Base-by-base conservation (phyloP, 441 rosid genomes). In the Mallotus japonicus region DNA sequence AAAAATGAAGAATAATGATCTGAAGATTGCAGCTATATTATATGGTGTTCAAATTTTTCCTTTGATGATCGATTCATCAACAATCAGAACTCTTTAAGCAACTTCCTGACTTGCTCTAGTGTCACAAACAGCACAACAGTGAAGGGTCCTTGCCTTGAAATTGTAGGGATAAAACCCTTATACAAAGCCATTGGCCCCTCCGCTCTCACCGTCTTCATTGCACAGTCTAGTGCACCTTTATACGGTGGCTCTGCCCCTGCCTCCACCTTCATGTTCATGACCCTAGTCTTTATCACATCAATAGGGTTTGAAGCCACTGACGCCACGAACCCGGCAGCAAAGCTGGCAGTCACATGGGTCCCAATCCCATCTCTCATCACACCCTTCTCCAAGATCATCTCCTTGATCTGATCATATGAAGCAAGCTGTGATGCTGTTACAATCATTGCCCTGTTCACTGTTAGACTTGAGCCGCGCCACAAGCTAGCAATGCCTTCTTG, bases 191-290 rank as follows among this genome's bases (percentile, higher is more conserved):
- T 75, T 4, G 86, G 78, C 20, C 91, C 93, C 67, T 89, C 91
- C 3, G 85, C 81, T 56, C 64, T 78, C 53, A 89, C 81, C 5
- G 89, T 89, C 83, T 89, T 85, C 64, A 84, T 0, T 11, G 89
- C 88, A 72, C 93, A 89, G 77, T 89, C 91, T 63, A 69, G 54
- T 15, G 89, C 91, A 6, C 93, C 93, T 49, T 63, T 59, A 37
- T 89, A 89, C 53, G 87, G 85, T 15, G 84, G 79, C 67, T 60
- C 85, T 14, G 46, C 75, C 50, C 88, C 88, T 0, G 82, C 57
- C 67, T 85, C 89, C 65, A 85, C 89, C 77, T 79, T 85, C 93
- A 87, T 87, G 65, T 89, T 89, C 93, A 89, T 89, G 51, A 89
- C 85, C 65, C 89, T 64, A 3, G 91, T 89, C 46, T 89, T 89